phyloP scores from a whole-genome alignment of 176 grass and related monocot genomes.

The Saccharum officinarum region DNA sequence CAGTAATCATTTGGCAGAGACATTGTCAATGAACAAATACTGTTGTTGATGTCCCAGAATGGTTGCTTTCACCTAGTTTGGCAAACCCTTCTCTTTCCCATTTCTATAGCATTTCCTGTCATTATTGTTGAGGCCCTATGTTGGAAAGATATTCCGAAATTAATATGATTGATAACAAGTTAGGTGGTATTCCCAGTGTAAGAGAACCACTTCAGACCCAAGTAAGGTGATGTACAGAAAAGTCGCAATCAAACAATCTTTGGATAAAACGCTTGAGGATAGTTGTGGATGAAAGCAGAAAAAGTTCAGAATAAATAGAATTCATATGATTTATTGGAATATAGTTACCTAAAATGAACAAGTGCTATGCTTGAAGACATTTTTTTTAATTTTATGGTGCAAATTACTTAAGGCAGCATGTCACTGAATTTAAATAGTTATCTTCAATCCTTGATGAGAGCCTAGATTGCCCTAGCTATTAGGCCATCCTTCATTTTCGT shows the following conservation, averaged over 20 bases:
- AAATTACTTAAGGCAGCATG: not conserved
- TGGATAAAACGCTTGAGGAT: not conserved
- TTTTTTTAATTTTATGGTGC: not conserved
- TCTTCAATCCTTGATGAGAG: not conserved
- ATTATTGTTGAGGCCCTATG: not conserved
- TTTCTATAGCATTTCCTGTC: not conserved
- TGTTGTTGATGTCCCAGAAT: not conserved
- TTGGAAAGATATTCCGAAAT: not conserved
- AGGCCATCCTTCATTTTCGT: not conserved
- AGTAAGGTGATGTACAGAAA: not conserved
- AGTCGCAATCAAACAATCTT: not conserved
- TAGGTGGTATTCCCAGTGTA: not conserved
- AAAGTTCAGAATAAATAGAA: not conserved
- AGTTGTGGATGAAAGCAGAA: not conserved
- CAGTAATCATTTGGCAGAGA: not conserved
- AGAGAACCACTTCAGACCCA: not conserved
- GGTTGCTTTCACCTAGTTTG: not conserved
- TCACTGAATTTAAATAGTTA: not conserved
- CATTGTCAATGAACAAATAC: not conserved
- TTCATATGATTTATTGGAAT: not conserved
- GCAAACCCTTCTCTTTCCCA: not conserved
- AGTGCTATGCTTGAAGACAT: not conserved
- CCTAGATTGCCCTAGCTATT: not conserved
- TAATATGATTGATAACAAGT: not conserved
- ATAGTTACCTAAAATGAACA: slow-evolving; percentile 1